Conservation (phyloP, 2,329 filamentous ascomycete species). For the Ophiocordyceps unilateralis region DNA sequence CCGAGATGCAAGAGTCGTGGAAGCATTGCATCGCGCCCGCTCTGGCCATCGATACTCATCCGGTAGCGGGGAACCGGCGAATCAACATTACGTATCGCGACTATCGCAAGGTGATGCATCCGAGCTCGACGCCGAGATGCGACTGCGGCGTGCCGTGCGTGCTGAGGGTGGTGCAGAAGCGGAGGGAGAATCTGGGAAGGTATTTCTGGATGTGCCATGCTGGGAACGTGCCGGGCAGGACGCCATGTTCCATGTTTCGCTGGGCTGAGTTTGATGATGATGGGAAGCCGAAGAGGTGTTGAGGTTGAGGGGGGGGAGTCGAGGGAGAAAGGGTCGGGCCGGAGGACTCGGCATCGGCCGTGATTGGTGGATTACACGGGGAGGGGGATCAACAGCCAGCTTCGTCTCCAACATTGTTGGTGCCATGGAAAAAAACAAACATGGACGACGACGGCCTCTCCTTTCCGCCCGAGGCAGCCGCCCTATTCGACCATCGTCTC, state of each 20-base stretch:
- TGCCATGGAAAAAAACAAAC: too few relatives aligned
- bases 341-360: conserved; percentile 15
- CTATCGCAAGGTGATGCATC: conserved; percentile 64
- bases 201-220: conserved; percentile 95
- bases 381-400: neutral
- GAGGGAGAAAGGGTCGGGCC: too few relatives aligned
- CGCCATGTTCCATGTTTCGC: conserved; percentile 60
- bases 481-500: conserved; percentile 16
- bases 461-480: conserved; percentile 14
- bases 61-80: conserved; percentile 58
- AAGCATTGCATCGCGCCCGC: conserved; percentile 75
- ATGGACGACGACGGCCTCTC: neutral
- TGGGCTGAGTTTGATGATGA: conserved; percentile 83
- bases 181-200: conserved; percentile 55
- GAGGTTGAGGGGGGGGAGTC: conserved; percentile 29
- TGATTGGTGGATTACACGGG: neutral
- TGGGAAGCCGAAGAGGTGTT: conserved; percentile 41
- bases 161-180: conserved; percentile 64
- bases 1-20: conserved; percentile 95
- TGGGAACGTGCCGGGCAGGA: conserved; percentile 49
- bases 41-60: conserved; percentile 66
- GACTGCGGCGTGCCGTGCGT: conserved; percentile 51
- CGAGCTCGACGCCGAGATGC: conserved; percentile 61
- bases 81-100: conserved; percentile 92
- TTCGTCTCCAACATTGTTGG: too few relatives aligned